Evolutionary conservation across 2,329 filamentous ascomycete species (phyloP).

Genomic region (Cladosporium sp.): DNA sequence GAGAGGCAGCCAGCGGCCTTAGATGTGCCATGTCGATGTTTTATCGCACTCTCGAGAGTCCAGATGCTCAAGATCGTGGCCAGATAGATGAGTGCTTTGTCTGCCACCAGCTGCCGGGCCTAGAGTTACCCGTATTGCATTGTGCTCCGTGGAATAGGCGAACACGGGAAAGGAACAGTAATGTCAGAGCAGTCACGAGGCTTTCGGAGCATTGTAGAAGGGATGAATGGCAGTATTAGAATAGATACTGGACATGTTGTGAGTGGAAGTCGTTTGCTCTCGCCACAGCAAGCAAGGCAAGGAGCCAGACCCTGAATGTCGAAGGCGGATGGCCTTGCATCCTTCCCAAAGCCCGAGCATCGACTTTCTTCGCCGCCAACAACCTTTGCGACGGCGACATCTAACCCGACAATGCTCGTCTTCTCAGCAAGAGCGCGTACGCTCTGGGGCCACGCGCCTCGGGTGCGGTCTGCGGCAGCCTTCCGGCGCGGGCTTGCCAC

Average conservation of each 20-base stretch:
- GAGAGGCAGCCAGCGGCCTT: too few relatives aligned
- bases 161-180: too few relatives aligned
- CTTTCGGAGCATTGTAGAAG: too few relatives aligned
- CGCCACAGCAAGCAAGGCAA: background rate
- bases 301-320: background rate
- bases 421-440: slow-evolving; percentile 36
- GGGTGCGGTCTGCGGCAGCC: slow-evolving; percentile 43
- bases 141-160: too few relatives aligned
- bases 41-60: too few relatives aligned
- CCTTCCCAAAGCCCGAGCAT: background rate
- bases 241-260: background rate
- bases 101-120: background rate
- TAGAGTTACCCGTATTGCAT: too few relatives aligned
- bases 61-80: too few relatives aligned
- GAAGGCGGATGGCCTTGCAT: background rate
- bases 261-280: background rate
- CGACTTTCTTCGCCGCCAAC: background rate
- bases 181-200: too few relatives aligned
- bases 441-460: slow-evolving; percentile 52
- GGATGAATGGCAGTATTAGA: too few relatives aligned
- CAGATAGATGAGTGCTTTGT: background rate
- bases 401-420: slow-evolving; percentile 23
- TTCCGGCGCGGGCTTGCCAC: slow-evolving; percentile 46
- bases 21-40: too few relatives aligned
- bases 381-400: background rate